phyloP scores from a whole-genome alignment of 805 yeast genomes.

The Lipomyces oligophaga region DNA sequence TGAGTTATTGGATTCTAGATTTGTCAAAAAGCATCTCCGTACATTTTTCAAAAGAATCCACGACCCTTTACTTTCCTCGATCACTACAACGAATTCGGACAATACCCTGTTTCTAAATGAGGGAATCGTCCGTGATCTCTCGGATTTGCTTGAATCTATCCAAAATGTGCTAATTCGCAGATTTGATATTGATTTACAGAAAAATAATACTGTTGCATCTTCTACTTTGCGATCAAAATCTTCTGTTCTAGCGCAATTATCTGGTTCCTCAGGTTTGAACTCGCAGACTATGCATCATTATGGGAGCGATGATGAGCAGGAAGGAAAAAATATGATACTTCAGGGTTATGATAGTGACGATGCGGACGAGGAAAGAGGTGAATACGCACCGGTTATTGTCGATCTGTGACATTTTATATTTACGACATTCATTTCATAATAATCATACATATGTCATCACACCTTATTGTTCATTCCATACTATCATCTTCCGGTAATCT shows the following conservation, averaged over 20 bases:
- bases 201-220: constrained; percentile 2
- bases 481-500: constrained; percentile 17
- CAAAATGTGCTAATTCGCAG: neutral
- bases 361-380: constrained; percentile 29
- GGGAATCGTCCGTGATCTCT: constrained; percentile 1
- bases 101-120: neutral
- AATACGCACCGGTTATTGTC: constrained; percentile 30
- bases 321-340: neutral
- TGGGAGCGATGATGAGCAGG: constrained; percentile 28
- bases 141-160: too few species aligned
- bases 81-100: neutral
- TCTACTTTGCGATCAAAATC: constrained; percentile 4
- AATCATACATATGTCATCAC: neutral
- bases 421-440: too few species aligned
- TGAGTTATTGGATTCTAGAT: constrained; percentile 36
- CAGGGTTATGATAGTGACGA: constrained; percentile 22
- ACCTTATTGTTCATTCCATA: neutral
- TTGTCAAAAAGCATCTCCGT: constrained; percentile 26
- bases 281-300: constrained; percentile 32
- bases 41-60: constrained; percentile 14
- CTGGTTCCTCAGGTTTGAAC: constrained; percentile 20
- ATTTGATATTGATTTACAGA: constrained; percentile 15
- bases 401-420: constrained; percentile 17
- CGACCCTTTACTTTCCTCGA: neutral
- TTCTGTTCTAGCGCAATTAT: constrained; percentile 2